phyloP scores from a whole-genome alignment of 1,284 basidiomycete species.

The Porogramme epimiltina region DNA sequence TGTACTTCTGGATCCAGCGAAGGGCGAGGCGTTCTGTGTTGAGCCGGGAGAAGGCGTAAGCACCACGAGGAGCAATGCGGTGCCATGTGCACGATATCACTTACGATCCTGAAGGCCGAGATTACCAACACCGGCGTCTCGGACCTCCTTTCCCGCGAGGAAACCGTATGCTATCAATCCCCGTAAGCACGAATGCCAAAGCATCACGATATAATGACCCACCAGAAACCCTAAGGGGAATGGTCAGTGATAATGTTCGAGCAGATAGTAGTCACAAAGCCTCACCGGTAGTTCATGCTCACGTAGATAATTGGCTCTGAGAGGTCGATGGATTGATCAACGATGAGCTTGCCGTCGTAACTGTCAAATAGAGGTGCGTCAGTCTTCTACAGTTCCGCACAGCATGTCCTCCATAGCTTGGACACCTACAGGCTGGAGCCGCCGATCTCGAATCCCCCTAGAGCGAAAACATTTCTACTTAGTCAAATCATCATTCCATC shows the following conservation, averaged over 20 bases:
- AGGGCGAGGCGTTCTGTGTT: constrained; percentile 26
- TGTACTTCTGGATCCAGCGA: constrained; percentile 56
- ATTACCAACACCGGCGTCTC: constrained; percentile 53
- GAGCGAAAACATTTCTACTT: no score
- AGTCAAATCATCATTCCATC: neutral
- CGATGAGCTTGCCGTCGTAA: constrained; percentile 18
- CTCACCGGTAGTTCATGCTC: constrained; percentile 18
- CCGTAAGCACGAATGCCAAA: neutral
- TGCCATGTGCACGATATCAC: constrained; percentile 18
- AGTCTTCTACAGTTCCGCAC: neutral
- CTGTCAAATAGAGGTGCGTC: constrained; percentile 1
- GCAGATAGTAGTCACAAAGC: no score
- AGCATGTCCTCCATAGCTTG: no score
- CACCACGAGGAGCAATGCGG: neutral
- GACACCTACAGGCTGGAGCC: constrained; percentile 10
- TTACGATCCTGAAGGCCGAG: constrained; percentile 55
- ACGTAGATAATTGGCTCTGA: constrained; percentile 26
- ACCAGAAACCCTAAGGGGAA: constrained; percentile 6
- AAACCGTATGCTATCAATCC: constrained; percentile 37
- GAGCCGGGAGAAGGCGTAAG: neutral
- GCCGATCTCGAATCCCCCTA: constrained; percentile 34
- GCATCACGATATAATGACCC: neutral
- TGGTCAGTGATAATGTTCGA: neutral
- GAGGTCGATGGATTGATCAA: constrained; percentile 2
- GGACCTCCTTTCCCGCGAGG: constrained; percentile 50